These are phyloP conservation scores for Diaporthe vexans DNA, from an alignment of 2,329 filamentous ascomycete species.

Conservation along the genomic window DNA sequence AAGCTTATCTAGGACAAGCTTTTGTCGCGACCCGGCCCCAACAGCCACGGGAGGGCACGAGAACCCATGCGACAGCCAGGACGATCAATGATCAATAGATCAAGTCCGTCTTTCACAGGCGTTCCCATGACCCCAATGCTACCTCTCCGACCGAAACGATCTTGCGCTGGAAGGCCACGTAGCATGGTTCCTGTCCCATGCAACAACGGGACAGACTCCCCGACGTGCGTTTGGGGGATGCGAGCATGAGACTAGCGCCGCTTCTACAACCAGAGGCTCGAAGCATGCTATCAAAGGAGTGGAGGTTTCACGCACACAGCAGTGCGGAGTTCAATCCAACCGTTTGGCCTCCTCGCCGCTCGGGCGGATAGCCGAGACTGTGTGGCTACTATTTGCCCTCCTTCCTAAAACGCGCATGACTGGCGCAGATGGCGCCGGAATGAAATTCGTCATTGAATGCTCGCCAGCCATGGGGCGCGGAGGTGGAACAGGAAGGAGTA, in stretches of 20 bases:
- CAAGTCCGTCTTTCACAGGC: neutral
- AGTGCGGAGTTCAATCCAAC: neutral
- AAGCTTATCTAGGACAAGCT: slow-evolving; percentile 29
- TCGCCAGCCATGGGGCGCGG: neutral
- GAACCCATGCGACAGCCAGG: neutral
- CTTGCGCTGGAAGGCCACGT: neutral
- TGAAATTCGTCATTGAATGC: neutral
- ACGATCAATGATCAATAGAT: neutral
- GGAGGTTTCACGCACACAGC: neutral
- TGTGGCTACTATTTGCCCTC: neutral
- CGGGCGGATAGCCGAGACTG: neutral
- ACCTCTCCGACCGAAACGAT: neutral
- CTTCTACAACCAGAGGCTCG: neutral
- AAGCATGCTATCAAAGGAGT: neutral
- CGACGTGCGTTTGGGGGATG: too few species aligned
- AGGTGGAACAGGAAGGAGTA: neutral
- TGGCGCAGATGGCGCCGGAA: slow-evolving; percentile 3
- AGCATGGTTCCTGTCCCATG: neutral
- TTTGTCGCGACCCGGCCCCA: neutral
- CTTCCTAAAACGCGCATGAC: slow-evolving; percentile 6
- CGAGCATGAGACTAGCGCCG: neutral
- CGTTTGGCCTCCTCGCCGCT: neutral
- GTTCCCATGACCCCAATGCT: neutral
- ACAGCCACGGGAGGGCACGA: neutral
- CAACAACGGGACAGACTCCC: neutral